Base-by-base conservation (phyloP, 768 basidiomycete genomes). In the Cystofilobasidium ferigula region DNA sequence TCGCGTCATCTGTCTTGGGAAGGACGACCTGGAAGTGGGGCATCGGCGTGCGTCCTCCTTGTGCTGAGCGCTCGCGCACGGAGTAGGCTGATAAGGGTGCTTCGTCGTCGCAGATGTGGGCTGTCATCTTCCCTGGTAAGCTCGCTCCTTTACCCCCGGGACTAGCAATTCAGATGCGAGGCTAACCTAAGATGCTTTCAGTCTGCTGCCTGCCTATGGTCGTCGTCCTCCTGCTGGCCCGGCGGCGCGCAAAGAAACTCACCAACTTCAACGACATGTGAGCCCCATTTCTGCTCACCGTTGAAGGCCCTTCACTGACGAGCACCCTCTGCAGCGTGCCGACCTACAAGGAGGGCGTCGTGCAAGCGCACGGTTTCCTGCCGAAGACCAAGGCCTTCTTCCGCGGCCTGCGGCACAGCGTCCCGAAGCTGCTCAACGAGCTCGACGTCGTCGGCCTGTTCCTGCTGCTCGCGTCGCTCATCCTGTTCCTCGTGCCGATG, bases 401-500 rank as follows among this genome's bases (percentile, higher is more conserved):
- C 26, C 26, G 57, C 30, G n/a, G n/a, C n/a, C n/a, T n/a, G n/a
- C n/a, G n/a, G n/a, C n/a, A n/a, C n/a, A n/a, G n/a, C n/a, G n/a
- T n/a, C n/a, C n/a, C n/a, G n/a, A 67, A 69, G n/a, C 62, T 77
- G 13, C 74, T 74, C 69, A 74, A 73, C 73, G 73, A 77, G 59
- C 56, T 74, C 26, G 76, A 77, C 65, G 64, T 76, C 45, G 58
- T 76, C 61, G 76, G 76, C 26, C 48, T 75, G 12, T 65, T 77
- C 61, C 69, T 77, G 18, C 61, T 69, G 22, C 45, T 69, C 51
- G 73, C 70, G 6, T 61, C 69, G n/a, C 68, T 75, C 26, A 62
- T 71, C 0, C 59, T 77, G n/a, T 71, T 77, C 70, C 72, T 77
- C 16, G 63, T 76, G 0, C 76, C 76, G 0, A 73, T 77, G 67